These are phyloP conservation scores for Pyricularia grisea DNA, from an alignment of 2,329 filamentous ascomycete genomes.

Conservation along the genomic window DNA sequence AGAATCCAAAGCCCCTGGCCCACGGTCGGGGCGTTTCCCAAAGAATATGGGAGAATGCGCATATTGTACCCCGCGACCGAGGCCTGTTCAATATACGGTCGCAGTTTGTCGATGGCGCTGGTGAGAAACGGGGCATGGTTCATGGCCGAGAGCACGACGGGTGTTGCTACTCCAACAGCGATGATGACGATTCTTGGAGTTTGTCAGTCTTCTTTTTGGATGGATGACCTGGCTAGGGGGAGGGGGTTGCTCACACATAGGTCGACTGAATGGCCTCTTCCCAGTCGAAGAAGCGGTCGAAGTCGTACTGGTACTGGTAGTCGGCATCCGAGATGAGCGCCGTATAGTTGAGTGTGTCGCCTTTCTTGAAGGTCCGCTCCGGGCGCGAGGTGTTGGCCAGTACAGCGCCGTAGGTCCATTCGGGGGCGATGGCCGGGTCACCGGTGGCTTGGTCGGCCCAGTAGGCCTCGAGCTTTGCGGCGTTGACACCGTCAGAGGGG, in stretches of 20 bases:
- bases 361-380: constrained; percentile 6
- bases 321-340: constrained; percentile 7
- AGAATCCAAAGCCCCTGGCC: constrained; percentile 13
- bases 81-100: not conserved
- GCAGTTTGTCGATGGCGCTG: not conserved
- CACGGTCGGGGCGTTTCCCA: constrained; percentile 22
- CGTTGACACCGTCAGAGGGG: not conserved
- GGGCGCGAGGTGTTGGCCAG: not conserved
- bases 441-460: constrained; percentile 11
- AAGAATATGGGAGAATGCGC: constrained; percentile 21
- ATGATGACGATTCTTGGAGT: not conserved
- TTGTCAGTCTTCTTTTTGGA: not conserved
- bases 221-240: not conserved
- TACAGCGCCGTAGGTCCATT: not conserved
- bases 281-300: not conserved
- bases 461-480: constrained; percentile 13
- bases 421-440: not conserved
- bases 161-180: not conserved
- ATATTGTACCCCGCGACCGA: constrained; percentile 17
- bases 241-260: not conserved
- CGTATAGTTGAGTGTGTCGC: constrained; percentile 12
- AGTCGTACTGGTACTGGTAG: constrained; percentile 9
- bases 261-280: not conserved
- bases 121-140: not conserved
- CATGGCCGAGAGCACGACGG: not conserved